Percentiles rank a stretch among this genome's conserved stretches.
phyloP scores from a whole-genome alignment of 257 asterid species.

The Perilla frutescens region DNA sequence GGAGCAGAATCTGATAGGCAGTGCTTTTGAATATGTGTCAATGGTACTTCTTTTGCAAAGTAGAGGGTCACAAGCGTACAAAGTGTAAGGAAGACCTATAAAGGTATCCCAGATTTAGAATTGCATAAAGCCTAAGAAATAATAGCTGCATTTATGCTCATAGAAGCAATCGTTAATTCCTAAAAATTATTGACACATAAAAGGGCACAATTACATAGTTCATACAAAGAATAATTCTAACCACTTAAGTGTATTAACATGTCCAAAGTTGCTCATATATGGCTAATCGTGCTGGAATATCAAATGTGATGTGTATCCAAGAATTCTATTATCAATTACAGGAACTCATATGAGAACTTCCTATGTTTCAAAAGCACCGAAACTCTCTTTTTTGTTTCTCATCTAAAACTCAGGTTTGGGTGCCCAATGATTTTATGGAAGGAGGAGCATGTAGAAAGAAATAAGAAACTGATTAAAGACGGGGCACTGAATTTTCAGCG shows the following conservation, averaged over 20 bases:
- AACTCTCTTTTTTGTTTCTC: not conserved
- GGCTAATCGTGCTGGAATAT: slow-evolving; percentile 6
- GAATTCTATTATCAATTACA: slow-evolving; percentile 24
- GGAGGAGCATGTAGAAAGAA: not conserved
- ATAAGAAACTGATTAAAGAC: slow-evolving; percentile 10
- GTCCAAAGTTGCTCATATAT: slow-evolving; percentile 17
- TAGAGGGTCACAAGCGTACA: slow-evolving; percentile 88
- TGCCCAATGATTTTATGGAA: slow-evolving; percentile 5
- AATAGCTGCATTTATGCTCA: slow-evolving; percentile 23
- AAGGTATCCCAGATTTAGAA: slow-evolving; percentile 37
- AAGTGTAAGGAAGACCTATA: slow-evolving; percentile 72
- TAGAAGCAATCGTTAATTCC: slow-evolving; percentile 16
- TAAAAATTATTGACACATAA: slow-evolving; percentile 1
- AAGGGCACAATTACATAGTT: slow-evolving; percentile 17
- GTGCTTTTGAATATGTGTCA: slow-evolving; percentile 56
- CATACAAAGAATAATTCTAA: slow-evolving; percentile 20
- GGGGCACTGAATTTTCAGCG: slow-evolving; percentile 10
- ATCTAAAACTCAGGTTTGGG: slow-evolving; percentile 15
- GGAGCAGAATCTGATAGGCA: slow-evolving; percentile 86
- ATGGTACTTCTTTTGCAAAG: slow-evolving; percentile 92
- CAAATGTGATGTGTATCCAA: slow-evolving; percentile 15
- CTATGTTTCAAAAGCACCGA: not conserved
- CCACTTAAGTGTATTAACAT: slow-evolving; percentile 4
- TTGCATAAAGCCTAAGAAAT: slow-evolving; percentile 23
- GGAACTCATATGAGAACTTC: slow-evolving; percentile 3